A percentile compares a stretch with the other conserved stretches of the same genome.
These are phyloP conservation scores for Leptographium lundbergii DNA, from an alignment of 2,329 filamentous ascomycete species.

Conservation along the genomic window DNA sequence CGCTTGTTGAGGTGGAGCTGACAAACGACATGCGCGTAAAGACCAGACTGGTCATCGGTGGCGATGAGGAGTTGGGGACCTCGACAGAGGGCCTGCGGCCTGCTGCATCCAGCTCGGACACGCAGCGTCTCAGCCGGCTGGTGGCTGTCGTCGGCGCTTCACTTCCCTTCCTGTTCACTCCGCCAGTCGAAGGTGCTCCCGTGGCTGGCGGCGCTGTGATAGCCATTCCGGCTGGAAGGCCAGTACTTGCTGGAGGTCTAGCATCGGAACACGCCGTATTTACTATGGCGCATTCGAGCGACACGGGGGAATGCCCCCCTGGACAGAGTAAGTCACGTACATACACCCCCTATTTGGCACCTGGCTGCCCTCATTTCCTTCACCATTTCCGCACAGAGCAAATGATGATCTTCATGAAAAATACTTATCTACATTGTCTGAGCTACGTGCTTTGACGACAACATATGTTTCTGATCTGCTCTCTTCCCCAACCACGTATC, in stretches of 20 bases:
- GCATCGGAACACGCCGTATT: constrained; percentile 36
- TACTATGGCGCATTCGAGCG: constrained; percentile 66
- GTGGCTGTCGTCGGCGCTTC: constrained; percentile 58
- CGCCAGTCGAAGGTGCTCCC: constrained; percentile 61
- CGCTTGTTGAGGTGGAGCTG: constrained; percentile 32
- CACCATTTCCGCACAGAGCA: neutral
- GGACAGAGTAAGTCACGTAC: constrained; percentile 71
- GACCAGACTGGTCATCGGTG: constrained; percentile 38
- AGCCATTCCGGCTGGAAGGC: constrained; percentile 49
- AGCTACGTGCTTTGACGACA: constrained; percentile 69
- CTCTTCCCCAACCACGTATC: neutral
- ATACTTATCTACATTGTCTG: constrained; percentile 99
- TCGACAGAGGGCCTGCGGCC: too few relatives aligned
- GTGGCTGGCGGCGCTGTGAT: constrained; percentile 61
- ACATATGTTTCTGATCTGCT: constrained; percentile 19
- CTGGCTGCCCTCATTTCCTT: neutral
- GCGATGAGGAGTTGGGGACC: constrained; percentile 16
- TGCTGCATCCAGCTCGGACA: neutral
- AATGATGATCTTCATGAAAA: constrained; percentile 76
- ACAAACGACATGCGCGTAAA: constrained; percentile 45
- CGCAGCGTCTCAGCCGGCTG: constrained; percentile 38
- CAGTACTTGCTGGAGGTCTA: constrained; percentile 26
- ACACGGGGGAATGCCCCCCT: constrained; percentile 80
- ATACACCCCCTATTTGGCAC: neutral
- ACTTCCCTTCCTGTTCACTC: constrained; percentile 54